Evolutionary conservation across 306 rosid genomes (phyloP).

Genomic region (Abrus precatorius): DNA sequence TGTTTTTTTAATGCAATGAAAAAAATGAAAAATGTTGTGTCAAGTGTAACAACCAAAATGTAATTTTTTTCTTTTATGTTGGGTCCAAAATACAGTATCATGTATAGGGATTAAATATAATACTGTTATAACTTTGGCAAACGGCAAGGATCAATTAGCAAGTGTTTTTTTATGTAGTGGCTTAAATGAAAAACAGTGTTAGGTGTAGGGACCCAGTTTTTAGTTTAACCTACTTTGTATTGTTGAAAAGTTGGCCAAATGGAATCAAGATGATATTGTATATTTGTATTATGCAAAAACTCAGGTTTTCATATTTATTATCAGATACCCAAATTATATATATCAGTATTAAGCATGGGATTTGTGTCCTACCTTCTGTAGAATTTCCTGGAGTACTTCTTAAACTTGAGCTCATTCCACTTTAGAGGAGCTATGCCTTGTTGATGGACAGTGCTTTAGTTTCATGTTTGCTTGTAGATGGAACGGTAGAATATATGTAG

Average conservation of each 20-base stretch:
- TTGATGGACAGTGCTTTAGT: constrained; percentile 19
- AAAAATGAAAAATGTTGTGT: too few relatives aligned
- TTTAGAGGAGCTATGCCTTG: neutral
- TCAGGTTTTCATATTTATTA: neutral
- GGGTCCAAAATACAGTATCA: too few relatives aligned
- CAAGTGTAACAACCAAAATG: too few relatives aligned
- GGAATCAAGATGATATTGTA: constrained; percentile 4
- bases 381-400: constrained; percentile 12
- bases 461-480: constrained; percentile 13
- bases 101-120: too few relatives aligned
- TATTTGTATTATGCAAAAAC: constrained; percentile 36
- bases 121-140: too few relatives aligned
- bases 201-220: too few relatives aligned
- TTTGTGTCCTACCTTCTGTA: constrained; percentile 12
- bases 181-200: too few relatives aligned
- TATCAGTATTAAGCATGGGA: constrained; percentile 22
- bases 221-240: constrained; percentile 1
- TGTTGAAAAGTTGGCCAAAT: constrained; percentile 19
- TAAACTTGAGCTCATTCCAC: neutral
- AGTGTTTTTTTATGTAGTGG: too few relatives aligned
- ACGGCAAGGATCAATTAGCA: too few relatives aligned
- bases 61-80: too few relatives aligned
- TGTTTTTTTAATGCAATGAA: too few relatives aligned
- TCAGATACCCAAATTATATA: neutral
- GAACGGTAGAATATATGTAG: constrained; percentile 30